phyloP scores from a whole-genome alignment of 2,329 filamentous ascomycete species.

The Aureobasidium sp. region DNA sequence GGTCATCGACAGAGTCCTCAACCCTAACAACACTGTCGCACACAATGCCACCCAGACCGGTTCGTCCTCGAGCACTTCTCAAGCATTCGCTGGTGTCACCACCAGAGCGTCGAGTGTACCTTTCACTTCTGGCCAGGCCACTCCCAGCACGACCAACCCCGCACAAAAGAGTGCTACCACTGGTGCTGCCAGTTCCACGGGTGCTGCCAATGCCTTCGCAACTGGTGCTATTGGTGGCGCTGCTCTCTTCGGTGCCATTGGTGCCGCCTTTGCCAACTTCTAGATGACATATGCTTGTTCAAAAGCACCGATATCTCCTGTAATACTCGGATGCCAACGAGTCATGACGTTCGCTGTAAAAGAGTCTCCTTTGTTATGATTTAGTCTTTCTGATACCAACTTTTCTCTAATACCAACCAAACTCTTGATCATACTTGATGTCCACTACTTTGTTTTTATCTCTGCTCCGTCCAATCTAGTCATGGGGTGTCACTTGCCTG shows the following conservation, averaged over 20 bases:
- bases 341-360: background rate
- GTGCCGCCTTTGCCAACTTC: constrained; percentile 32
- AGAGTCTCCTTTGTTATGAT: background rate
- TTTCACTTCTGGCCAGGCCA: constrained; percentile 49
- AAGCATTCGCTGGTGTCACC: constrained; percentile 49
- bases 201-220: constrained; percentile 26
- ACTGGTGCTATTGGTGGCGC: background rate
- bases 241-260: constrained; percentile 35
- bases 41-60: constrained; percentile 22
- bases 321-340: background rate
- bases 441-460: no score
- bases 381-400: background rate
- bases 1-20: constrained; percentile 53
- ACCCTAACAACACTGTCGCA: constrained; percentile 45
- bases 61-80: constrained; percentile 37
- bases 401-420: background rate
- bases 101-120: constrained; percentile 41
- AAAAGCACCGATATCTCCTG: no score
- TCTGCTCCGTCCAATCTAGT: no score
- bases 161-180: constrained; percentile 19
- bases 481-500: no score
- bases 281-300: constrained; percentile 6
- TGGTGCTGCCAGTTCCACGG: constrained; percentile 19
- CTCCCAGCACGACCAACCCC: constrained; percentile 35
- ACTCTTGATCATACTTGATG: no score